Evolutionary conservation across 495 filamentous ascomycete species (phyloP), one percentile per base, ranked within the genome.

Genomic region (Hypoxylon subgilvum): DNA sequence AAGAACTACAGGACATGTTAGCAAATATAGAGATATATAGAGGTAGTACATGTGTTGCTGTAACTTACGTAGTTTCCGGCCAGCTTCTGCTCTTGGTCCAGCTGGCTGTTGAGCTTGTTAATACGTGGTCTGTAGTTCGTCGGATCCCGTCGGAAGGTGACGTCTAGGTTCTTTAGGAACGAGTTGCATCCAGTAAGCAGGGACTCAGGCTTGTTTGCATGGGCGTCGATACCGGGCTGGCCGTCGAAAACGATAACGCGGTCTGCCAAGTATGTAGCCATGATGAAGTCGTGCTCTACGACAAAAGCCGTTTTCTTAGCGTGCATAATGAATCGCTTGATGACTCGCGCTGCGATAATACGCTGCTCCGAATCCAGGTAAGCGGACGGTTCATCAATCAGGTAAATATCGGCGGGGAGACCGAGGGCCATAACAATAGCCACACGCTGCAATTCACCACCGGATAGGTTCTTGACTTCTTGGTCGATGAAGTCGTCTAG

Each of bases 241-340:
- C 94, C 94, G 69, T 96, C 94, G 68, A 98, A 98, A 60, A 97
- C 94, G 69, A 98, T 97, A 68, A 98, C 94, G 63, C 93, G 89
- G 67, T 98, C 94, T 32, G 95, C 94, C 14, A 97, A 85, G 72
- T 98, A 98, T 13, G 94, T 82, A 22, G 91, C 92, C 94, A 97
- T 97, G 79, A 97, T 97, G 79, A 98, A 97, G 85, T 98, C 95
- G 88, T 98, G 94, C 85, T 98, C 94, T 65, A 97, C 94, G 59
- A 98, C 85, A 73, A 98, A 97, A 28, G 95, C 94, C 0, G 94
- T 97, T 83, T 97, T 97, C 87, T 98, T 97, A 52, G 90, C 85
- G 81, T 97, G 92, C 94, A 97, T 98, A 67, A 98, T 97, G 83
- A 96, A 98, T 56, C 94, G 88, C 81, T 98, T 98, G 79, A 98